Conservation (phyloP, 2,329 filamentous ascomycete genomes). For the Laburnicola sp. region DNA sequence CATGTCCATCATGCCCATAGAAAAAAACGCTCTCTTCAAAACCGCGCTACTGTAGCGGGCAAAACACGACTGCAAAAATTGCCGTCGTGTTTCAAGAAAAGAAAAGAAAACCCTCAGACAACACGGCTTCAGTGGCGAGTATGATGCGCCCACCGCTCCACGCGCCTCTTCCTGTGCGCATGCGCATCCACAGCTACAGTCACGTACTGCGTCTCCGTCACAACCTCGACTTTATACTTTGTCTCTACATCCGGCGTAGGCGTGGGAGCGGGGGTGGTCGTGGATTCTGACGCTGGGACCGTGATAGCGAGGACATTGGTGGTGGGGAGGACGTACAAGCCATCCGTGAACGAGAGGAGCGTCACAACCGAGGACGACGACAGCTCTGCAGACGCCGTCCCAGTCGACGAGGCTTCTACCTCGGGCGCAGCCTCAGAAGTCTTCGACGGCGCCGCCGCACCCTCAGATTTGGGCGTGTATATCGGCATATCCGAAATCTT, state of each 20-base stretch:
- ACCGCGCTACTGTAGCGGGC: background rate
- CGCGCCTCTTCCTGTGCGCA: background rate
- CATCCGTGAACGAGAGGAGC: slow-evolving; percentile 9
- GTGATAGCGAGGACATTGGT: slow-evolving; percentile 5
- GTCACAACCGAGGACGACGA: background rate
- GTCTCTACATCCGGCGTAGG: slow-evolving; percentile 4
- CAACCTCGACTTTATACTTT: background rate
- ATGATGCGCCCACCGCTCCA: too few species aligned
- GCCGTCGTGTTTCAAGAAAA: background rate
- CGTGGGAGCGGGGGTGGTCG: slow-evolving; percentile 21
- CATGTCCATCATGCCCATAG: background rate
- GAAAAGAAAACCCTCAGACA: background rate
- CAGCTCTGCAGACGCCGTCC: background rate
- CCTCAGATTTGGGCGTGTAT: slow-evolving; percentile 17
- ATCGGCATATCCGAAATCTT: too few species aligned
- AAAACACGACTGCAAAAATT: background rate
- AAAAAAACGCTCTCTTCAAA: background rate
- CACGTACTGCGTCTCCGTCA: slow-evolving; percentile 1
- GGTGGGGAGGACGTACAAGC: background rate
- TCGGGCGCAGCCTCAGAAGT: background rate
- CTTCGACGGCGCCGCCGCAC: background rate
- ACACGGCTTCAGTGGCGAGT: too few species aligned
- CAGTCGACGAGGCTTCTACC: background rate
- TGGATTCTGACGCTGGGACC: slow-evolving; percentile 20
- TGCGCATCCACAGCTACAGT: background rate